Conservation (phyloP, 1,284 basidiomycete species). For the Leccinum brunneo-olivaceum region DNA sequence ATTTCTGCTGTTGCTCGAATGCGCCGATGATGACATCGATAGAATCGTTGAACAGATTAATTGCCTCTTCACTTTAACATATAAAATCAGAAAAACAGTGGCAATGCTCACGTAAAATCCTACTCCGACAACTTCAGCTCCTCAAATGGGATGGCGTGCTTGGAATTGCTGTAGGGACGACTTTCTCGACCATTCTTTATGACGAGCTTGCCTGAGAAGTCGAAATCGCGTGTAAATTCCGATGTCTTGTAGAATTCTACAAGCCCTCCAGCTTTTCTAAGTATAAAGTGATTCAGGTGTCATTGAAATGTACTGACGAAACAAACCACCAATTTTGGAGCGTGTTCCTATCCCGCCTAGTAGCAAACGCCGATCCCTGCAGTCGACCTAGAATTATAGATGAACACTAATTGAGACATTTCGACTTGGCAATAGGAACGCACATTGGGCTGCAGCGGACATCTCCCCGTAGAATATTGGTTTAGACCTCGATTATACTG, state of each 20-base stretch:
- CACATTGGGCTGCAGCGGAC: constrained; percentile 32
- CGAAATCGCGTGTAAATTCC: constrained; percentile 11
- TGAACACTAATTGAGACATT: background rate
- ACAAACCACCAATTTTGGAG: constrained; percentile 27
- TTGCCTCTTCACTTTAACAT: constrained; percentile 36
- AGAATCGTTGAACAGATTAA: constrained; percentile 38
- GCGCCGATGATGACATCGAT: constrained; percentile 20
- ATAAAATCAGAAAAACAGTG: constrained; percentile 16
- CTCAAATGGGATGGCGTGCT: constrained; percentile 6
- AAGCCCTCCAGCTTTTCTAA: constrained; percentile 25
- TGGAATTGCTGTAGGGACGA: background rate
- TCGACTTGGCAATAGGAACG: constrained; percentile 1
- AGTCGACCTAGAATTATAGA: constrained; percentile 7
- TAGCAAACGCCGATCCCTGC: constrained; percentile 33
- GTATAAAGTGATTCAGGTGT: constrained; percentile 5
- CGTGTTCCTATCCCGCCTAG: constrained; percentile 28
- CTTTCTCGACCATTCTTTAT: constrained; percentile 1
- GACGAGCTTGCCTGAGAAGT: constrained; percentile 5
- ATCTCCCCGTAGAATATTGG: constrained; percentile 29
- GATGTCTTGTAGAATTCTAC: constrained; percentile 17
- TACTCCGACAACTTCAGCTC: constrained; percentile 14
- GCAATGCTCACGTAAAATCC: background rate
- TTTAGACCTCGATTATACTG: constrained; percentile 33
- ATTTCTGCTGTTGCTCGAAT: constrained; percentile 27
- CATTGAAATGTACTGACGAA: background rate